These are phyloP conservation scores for Boletus tomentosulus DNA, from an alignment of 768 basidiomycete genomes.

Conservation along the genomic window DNA sequence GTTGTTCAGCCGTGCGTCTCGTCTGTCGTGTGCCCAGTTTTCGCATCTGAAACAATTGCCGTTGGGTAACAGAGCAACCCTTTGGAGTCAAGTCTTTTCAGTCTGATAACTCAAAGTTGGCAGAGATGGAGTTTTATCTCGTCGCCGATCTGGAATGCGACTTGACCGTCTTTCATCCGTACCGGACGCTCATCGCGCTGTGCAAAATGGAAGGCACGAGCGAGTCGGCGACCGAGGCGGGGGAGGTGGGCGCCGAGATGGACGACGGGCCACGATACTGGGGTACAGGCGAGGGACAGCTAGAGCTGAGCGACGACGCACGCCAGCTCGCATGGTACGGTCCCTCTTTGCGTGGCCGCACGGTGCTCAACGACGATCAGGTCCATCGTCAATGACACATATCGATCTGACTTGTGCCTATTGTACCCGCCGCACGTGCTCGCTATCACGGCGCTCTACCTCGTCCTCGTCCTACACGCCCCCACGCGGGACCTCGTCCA, in stretches of 20 bases:
- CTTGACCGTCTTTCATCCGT: slow-evolving; percentile 90
- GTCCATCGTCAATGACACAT: slow-evolving; percentile 97
- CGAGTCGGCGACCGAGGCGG: slow-evolving; percentile 50
- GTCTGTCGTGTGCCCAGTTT: background rate
- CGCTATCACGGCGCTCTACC: slow-evolving; percentile 87
- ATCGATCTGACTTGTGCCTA: slow-evolving; percentile 90
- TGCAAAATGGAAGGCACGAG: slow-evolving; percentile 54
- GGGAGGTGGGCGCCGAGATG: slow-evolving; percentile 47
- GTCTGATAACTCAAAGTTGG: slow-evolving; percentile 84
- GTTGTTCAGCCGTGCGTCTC: slow-evolving; percentile 64
- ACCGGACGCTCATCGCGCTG: slow-evolving; percentile 78
- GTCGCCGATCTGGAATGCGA: slow-evolving; percentile 97
- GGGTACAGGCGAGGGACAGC: slow-evolving; percentile 76
- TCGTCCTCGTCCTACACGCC: slow-evolving; percentile 73
- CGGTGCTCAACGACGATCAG: slow-evolving; percentile 36
- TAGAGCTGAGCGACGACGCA: slow-evolving; percentile 70
- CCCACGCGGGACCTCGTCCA: slow-evolving; percentile 48
- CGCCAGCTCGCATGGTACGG: slow-evolving; percentile 89
- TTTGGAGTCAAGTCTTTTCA: slow-evolving; percentile 79
- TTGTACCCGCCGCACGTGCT: slow-evolving; percentile 93
- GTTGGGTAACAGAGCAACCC: slow-evolving; percentile 45
- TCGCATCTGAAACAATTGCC: background rate
- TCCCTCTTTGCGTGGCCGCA: background rate
- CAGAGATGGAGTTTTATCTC: slow-evolving; percentile 99
- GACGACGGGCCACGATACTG: slow-evolving; percentile 66